Conservation (phyloP, 148 eudicot genomes). For the Pharnaceum exiguum region DNA sequence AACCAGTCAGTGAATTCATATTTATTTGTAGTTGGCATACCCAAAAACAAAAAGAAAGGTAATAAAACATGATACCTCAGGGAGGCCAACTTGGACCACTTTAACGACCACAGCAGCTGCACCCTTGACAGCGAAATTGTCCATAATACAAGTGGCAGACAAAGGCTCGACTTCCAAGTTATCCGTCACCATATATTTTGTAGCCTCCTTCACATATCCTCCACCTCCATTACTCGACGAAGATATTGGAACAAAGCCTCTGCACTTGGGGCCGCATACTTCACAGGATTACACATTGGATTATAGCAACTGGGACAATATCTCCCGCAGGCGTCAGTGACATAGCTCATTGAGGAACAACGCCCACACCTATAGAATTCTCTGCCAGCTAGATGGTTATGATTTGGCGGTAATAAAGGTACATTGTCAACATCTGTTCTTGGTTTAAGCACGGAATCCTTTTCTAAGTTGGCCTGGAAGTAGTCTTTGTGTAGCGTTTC, state of each 20-base stretch:
- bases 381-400: neutral
- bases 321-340: too few relatives aligned
- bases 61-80: neutral
- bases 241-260: neutral
- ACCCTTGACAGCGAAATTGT: neutral
- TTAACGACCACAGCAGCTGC: neutral
- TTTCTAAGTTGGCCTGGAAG: neutral
- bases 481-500: slow-evolving; percentile 1
- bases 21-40: neutral
- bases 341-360: too few relatives aligned
- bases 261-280: neutral
- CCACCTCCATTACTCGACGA: neutral
- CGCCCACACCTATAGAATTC: neutral
- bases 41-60: neutral
- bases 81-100: slow-evolving; percentile 1
- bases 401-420: slow-evolving; percentile 7
- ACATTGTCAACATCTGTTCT: neutral
- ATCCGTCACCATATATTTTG: slow-evolving; percentile 10
- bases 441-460: slow-evolving; percentile 9
- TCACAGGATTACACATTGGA: neutral
- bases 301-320: too few relatives aligned
- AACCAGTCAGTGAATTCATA: neutral
- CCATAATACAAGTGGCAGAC: slow-evolving; percentile 6
- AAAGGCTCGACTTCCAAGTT: slow-evolving; percentile 18
- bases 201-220: slow-evolving; percentile 8